Evolutionary conservation across 2,329 filamentous ascomycete species (phyloP), one percentile per base, ranked within the genome.

Genomic region (Curvularia hawaiiensis): DNA sequence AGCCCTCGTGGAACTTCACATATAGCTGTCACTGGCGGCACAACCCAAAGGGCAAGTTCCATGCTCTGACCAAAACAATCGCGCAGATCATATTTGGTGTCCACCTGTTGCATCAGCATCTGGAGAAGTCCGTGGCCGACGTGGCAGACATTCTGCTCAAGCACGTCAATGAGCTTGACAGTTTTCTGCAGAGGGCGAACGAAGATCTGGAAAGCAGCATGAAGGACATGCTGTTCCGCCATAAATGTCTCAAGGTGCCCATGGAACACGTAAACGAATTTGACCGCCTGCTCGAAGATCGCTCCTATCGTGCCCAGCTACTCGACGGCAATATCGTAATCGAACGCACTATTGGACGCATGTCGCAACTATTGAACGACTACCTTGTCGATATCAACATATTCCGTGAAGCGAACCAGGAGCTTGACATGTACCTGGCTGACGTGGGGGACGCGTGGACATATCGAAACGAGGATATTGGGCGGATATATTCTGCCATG

Each of bases 51-150:
- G 91, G 95, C 73, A 85, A 86, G 69, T 89, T 92, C 71, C 95
- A 98, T 72, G 92, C 96, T 62, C 80, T 98, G 58, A 89, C 89
- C 81, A 97, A 97, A 79, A 85, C 97, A 48, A 85, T 96, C 72
- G 88, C 94, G 16, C 94, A 98, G 77, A 93, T 98, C 66, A 89
- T 92, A 1, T 98, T 98, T 75, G 94, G 95, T 20, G 88, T 98
- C 38, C 93, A 97, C 75, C 82, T 98, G 44, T 79, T 98, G 56
- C 86, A 96, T 54, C 88, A 93, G 69, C 88, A 88, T 59, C 86
- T 96, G 74, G 93, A 95, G 52, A 96, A 94, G 76, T 96, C 91
- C 65, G 90, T 96, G 65, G 83, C 87, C 33, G 91, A 96, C 73
- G 94, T 97, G 12, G 88, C 97, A 62, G 88, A 84, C 63, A 98